A percentile compares a stretch with the other conserved stretches of the same genome.
Conservation (phyloP, 768 basidiomycete species). For the Boletellus sp. region DNA sequence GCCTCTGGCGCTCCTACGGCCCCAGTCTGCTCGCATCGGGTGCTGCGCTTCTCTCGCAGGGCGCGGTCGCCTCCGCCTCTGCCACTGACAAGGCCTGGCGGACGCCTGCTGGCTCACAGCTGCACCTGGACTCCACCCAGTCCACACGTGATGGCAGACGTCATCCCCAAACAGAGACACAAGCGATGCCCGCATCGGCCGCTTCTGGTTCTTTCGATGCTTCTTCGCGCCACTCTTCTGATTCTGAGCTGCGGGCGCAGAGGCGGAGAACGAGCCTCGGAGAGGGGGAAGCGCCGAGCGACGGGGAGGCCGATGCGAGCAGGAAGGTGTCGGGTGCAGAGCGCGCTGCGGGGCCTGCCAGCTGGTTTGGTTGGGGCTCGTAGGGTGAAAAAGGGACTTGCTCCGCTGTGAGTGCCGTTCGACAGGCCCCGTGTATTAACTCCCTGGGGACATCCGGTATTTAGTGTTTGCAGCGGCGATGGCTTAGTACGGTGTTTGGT, state of each 20-base stretch:
- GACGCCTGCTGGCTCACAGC: slow-evolving; percentile 30
- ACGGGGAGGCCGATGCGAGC: slow-evolving; percentile 46
- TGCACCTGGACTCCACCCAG: slow-evolving; percentile 20
- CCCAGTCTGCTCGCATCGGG: slow-evolving; percentile 68
- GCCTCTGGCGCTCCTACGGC: slow-evolving; percentile 77
- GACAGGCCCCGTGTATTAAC: no score
- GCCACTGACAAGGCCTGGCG: slow-evolving; percentile 26
- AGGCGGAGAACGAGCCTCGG: slow-evolving; percentile 49
- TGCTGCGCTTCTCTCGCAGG: slow-evolving; percentile 55
- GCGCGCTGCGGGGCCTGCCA: slow-evolving; percentile 29
- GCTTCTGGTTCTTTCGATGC: slow-evolving; percentile 31
- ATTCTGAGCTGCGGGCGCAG: slow-evolving; percentile 45
- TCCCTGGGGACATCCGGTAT: no score
- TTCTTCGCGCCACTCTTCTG: slow-evolving; percentile 39
- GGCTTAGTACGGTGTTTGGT: no score
- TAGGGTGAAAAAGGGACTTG: no score
- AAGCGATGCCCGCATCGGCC: slow-evolving; percentile 13
- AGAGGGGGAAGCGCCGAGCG: slow-evolving; percentile 68
- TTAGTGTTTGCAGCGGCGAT: no score
- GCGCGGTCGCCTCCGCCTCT: slow-evolving; percentile 40
- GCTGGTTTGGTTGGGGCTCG: slow-evolving; percentile 34
- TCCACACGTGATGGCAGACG: slow-evolving; percentile 43
- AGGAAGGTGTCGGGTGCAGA: slow-evolving; percentile 16
- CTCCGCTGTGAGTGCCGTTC: no score
- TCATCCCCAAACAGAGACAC: slow-evolving; percentile 55